Evolutionary conservation across 805 yeast species (phyloP).

Genomic region (Pichia manshurica): DNA sequence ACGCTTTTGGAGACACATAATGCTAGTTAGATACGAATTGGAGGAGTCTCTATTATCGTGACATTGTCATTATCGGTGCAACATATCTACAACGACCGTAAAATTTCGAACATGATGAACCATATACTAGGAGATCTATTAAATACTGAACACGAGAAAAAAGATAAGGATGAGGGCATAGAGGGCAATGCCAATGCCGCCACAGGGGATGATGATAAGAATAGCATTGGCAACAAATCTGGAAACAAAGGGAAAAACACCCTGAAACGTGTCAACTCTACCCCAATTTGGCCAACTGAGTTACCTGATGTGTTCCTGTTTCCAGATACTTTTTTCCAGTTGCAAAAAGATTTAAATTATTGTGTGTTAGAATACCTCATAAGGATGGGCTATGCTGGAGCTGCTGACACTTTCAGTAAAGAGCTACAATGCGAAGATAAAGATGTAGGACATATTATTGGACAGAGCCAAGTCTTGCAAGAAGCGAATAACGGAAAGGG

Average conservation of each 20-base stretch:
- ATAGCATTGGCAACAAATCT: no score
- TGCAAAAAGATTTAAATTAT: constrained; percentile 9
- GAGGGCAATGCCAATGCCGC: background rate
- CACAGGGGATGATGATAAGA: background rate
- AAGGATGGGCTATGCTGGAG: constrained; percentile 13
- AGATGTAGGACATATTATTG: constrained; percentile 48
- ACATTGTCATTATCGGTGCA: no score
- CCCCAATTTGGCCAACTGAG: constrained; percentile 11
- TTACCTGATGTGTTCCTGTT: constrained; percentile 14
- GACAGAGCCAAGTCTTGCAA: constrained; percentile 21
- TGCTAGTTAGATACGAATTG: no score
- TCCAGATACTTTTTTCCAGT: constrained; percentile 10
- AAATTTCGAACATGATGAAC: background rate
- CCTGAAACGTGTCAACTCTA: background rate
- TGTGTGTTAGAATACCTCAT: constrained; percentile 10
- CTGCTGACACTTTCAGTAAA: constrained; percentile 5
- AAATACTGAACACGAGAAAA: background rate
- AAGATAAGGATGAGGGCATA: no score
- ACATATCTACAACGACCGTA: background rate
- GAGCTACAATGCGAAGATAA: constrained; percentile 55
- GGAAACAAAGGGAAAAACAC: no score
- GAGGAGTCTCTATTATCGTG: no score
- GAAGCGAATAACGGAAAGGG: constrained; percentile 33
- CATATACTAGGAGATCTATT: background rate
- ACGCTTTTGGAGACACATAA: no score